phyloP scores from a whole-genome alignment of 108 stramenopile species.

The Fistulifera pelliculosa region DNA sequence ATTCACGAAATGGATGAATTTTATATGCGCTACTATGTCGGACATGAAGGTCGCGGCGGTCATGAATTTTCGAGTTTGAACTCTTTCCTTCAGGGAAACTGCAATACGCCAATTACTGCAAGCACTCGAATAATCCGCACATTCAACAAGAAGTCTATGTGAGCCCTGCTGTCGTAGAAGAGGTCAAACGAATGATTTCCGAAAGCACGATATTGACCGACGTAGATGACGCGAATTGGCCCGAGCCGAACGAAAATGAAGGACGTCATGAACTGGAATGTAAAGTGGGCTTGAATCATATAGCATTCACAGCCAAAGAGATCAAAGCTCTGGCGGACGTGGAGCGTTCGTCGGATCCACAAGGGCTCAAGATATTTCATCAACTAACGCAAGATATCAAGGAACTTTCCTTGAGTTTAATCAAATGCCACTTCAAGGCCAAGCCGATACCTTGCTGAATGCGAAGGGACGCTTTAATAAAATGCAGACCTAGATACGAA shows the following conservation, averaged over 20 bases:
- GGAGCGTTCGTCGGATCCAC: constrained; percentile 67
- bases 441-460: constrained; percentile 35
- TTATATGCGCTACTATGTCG: constrained; percentile 64
- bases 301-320: constrained; percentile 80
- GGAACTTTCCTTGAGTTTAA: constrained; percentile 72
- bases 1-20: constrained; percentile 44
- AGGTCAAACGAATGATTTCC: constrained; percentile 62
- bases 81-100: constrained; percentile 69
- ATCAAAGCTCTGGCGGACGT: constrained; percentile 71
- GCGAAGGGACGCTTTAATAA: too few species aligned
- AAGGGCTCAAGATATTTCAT: constrained; percentile 69
- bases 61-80: constrained; percentile 90
- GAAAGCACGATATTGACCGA: constrained; percentile 32
- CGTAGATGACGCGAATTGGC: constrained; percentile 68
- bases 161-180: constrained; percentile 60
- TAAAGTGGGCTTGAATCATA: constrained; percentile 77
- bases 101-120: constrained; percentile 65
- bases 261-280: constrained; percentile 78
- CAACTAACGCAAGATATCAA: constrained; percentile 84
- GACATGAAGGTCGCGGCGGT: constrained; percentile 63
- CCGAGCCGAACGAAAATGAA: constrained; percentile 36
- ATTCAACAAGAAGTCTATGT: constrained; percentile 80
- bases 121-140: constrained; percentile 63
- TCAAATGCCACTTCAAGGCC: constrained; percentile 82
- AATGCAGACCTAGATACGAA: too few species aligned